Evolutionary conservation across 2,329 filamentous ascomycete species (phyloP).

Genomic region (Calonectria montana): DNA sequence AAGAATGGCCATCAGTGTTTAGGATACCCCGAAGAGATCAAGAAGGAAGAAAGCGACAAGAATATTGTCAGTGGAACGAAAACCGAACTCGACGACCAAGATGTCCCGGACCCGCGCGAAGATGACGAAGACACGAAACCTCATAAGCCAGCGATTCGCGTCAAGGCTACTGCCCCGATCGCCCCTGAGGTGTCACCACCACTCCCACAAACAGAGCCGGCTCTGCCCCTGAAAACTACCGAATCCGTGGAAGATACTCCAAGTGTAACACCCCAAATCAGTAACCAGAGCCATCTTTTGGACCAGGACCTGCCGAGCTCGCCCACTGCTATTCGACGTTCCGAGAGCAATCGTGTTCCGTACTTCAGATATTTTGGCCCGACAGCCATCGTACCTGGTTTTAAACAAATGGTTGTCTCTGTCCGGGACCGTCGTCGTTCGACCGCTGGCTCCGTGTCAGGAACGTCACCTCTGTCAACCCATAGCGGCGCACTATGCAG

Average conservation of each 20-base stretch:
- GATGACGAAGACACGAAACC: conserved; percentile 51
- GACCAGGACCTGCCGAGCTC: conserved; percentile 49
- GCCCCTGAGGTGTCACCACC: conserved; percentile 28
- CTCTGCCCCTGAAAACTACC: conserved; percentile 24
- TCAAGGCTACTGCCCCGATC: conserved; percentile 19
- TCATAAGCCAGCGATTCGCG: conserved; percentile 36
- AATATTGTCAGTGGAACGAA: conserved; percentile 15
- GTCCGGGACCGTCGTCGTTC: conserved; percentile 75
- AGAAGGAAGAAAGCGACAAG: conserved; percentile 54
- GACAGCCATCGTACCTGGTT: conserved; percentile 90
- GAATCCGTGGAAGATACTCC: conserved; percentile 17
- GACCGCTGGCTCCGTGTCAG: conserved; percentile 67
- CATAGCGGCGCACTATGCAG: conserved; percentile 49
- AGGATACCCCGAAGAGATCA: conserved; percentile 70
- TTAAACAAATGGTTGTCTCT: conserved; percentile 91
- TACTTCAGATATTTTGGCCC: conserved; percentile 94
- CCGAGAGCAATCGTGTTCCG: conserved; percentile 75
- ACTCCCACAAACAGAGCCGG: conserved; percentile 8
- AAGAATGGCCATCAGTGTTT: conserved; percentile 77
- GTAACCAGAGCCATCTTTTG: conserved; percentile 11
- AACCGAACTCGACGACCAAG: conserved; percentile 34
- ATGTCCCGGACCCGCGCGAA: conserved; percentile 45
- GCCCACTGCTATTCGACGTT: conserved; percentile 58
- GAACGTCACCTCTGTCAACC: conserved; percentile 60
- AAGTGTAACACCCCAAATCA: conserved; percentile 14